phyloP scores from a whole-genome alignment of 768 basidiomycete species.

The Kondoa subrosea region DNA sequence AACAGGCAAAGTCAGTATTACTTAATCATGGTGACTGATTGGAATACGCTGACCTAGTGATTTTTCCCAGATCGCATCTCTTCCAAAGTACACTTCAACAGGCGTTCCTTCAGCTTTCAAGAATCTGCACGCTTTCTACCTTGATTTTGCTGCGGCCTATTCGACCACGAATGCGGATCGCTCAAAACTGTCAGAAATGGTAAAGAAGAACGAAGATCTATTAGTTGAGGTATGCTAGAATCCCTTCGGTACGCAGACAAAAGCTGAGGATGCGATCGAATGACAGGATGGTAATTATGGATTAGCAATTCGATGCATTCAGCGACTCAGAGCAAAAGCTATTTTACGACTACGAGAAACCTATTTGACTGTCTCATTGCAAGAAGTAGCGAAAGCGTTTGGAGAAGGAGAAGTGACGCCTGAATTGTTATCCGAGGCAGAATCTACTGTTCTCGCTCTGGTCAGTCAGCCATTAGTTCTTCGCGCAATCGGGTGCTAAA shows the following conservation, averaged over 20 bases:
- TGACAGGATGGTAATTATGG: conserved; percentile 7
- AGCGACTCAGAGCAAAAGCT: background rate
- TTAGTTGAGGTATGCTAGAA: background rate
- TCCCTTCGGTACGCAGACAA: background rate
- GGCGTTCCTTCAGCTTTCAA: conserved; percentile 4
- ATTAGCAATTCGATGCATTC: background rate
- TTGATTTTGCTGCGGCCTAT: conserved; percentile 3
- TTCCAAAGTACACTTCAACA: conserved; percentile 6
- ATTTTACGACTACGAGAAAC: background rate
- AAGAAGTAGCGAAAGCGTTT: background rate
- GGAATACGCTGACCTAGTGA: background rate
- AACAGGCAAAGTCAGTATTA: conserved; percentile 1
- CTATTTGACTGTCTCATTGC: conserved; percentile 2
- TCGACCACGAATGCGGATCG: background rate
- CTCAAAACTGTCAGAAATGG: background rate
- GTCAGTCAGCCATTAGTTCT: background rate
- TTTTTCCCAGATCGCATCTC: background rate
- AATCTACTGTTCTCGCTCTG: background rate
- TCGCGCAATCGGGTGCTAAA: background rate
- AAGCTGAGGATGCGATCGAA: background rate
- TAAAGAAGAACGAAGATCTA: background rate
- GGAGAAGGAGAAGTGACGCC: background rate
- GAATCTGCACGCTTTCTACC: background rate
- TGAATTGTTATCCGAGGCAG: background rate
- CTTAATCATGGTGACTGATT: background rate